Conservation (phyloP, 345 rosid genomes). For the Eucalyptus pauciflora region DNA sequence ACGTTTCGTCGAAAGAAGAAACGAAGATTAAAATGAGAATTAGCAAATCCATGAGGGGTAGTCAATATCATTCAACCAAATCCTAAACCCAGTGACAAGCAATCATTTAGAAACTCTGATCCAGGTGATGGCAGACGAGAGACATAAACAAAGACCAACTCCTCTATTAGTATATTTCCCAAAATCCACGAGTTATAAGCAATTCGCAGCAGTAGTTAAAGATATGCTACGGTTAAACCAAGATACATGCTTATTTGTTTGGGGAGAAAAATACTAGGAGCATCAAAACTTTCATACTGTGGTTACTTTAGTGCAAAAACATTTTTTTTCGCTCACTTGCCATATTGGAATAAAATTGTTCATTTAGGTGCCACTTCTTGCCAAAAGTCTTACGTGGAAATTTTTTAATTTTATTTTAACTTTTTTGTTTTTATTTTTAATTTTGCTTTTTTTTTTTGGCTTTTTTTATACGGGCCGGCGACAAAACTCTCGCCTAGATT, state of each 20-base stretch:
- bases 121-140: neutral
- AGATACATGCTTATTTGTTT: neutral
- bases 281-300: too few species aligned
- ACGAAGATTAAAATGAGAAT: neutral
- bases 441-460: too few species aligned
- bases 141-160: neutral
- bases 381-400: too few species aligned
- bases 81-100: neutral
- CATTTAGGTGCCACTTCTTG: too few species aligned
- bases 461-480: rapidly evolving
- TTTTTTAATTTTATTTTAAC: too few species aligned
- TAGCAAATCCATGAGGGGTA: neutral
- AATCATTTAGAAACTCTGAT: neutral
- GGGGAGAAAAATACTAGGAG: too few species aligned
- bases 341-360: too few species aligned
- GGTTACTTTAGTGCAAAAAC: too few species aligned
- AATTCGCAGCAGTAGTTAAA: neutral
- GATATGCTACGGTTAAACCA: neutral
- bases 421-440: too few species aligned
- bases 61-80: neutral
- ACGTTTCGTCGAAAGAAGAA: neutral
- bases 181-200: neutral
- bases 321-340: too few species aligned
- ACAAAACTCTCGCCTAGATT: too few species aligned
- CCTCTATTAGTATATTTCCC: neutral